These are phyloP conservation scores for Gnaphalium uliginosum DNA, from an alignment of 129 eudicot species.

Conservation along the genomic window DNA sequence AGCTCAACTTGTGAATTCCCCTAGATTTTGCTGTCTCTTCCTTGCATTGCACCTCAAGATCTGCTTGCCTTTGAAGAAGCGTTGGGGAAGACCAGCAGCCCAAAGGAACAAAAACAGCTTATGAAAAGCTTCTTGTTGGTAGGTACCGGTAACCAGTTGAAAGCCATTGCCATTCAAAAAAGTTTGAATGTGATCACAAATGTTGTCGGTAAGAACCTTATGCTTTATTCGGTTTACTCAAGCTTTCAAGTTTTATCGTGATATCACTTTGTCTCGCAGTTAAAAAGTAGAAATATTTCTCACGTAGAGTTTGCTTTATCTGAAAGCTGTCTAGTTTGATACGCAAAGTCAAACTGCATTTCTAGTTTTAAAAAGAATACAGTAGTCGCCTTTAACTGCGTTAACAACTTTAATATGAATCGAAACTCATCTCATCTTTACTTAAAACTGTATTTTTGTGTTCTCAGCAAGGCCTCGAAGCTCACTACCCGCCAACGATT, in stretches of 20 bases:
- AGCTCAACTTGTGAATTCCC: conserved; percentile 7
- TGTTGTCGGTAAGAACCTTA: conserved; percentile 59
- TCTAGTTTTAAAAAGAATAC: background rate
- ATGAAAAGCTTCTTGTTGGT: conserved; percentile 76
- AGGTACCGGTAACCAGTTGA: conserved; percentile 76
- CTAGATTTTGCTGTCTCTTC: conserved; percentile 88
- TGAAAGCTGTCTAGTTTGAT: background rate
- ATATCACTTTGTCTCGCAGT: background rate
- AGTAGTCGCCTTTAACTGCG: background rate
- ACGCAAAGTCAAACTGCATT: background rate
- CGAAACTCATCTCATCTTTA: background rate
- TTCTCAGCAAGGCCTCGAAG: conserved; percentile 71
- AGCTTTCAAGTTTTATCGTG: conserved; percentile 2
- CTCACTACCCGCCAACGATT: conserved; percentile 46
- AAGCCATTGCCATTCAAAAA: conserved; percentile 85
- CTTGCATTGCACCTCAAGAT: conserved; percentile 72
- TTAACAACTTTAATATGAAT: background rate
- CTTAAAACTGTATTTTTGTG: conserved; percentile 2
- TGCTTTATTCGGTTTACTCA: background rate
- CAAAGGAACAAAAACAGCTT: conserved; percentile 92
- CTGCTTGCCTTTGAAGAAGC: conserved; percentile 90
- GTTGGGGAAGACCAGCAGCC: conserved; percentile 74
- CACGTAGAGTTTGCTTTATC: background rate
- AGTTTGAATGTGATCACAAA: conserved; percentile 82
- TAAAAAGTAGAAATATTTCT: background rate